Base-by-base conservation (phyloP, 2,329 filamentous ascomycete species). In the Trichoderma breve region DNA sequence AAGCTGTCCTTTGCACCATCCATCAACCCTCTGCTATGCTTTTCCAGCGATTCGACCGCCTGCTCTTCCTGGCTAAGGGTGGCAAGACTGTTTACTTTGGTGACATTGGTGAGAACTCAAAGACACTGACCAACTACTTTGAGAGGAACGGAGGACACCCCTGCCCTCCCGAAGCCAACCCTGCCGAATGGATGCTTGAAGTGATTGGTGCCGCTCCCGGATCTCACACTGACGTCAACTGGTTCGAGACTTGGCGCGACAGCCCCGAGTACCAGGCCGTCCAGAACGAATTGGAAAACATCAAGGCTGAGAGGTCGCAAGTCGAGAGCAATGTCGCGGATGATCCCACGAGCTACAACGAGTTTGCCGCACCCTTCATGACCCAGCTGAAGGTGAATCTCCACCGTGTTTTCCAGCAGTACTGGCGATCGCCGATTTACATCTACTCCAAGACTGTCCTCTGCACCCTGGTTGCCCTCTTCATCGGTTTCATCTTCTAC, bases 1-100 rank as follows among this genome's bases (percentile, higher is more conserved):
- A 97, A 80, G 95, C 95, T 66, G 93, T 98, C 81, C 90, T 98
- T n/a, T 97, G 94, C 84, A 98, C 95, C 0, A 98, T 98, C 73
- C 95, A 98, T 81, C 95, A 98, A 81, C 95, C 95, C n/a, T 97
- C 93, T 15, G 94, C 95, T 39, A 94, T 97, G 87, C 87, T 98
- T 68, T 97, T 98, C 85, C 93, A 97, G 80, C 92, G 93, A 72
- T 98, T 96, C 79, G 93, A 96, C 78, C 89, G 92, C 72, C 87
- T 96, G 8, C 86, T 95, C 36, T 93, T 96, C 84, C 84, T 96
- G 18, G 90, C 91, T 39, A 91, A 88, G 78, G 93, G 93, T 71
- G 93, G 93, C 71, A 88, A 86, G 78, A 94, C 92, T 1, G 91
- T 95, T 60, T 96, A 96, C 84, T 95, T 94, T 77, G 93, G 92